phyloP scores from a whole-genome alignment of 176 grass and related monocot species.

The Metroxylon sagu region DNA sequence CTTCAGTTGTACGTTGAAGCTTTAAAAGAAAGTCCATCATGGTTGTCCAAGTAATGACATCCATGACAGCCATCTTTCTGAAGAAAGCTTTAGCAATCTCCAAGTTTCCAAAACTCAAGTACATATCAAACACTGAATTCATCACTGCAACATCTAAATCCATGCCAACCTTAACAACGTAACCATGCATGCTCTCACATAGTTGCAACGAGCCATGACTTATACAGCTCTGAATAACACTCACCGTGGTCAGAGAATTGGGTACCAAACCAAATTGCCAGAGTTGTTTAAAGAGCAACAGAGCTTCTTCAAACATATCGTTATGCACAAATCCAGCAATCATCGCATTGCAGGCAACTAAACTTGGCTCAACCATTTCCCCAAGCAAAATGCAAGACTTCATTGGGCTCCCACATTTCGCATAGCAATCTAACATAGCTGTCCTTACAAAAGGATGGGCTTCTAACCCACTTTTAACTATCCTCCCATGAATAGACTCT shows the following conservation, averaged over 20 bases:
- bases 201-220: conserved; percentile 33
- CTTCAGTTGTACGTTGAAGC: conserved; percentile 27
- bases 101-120: conserved; percentile 35
- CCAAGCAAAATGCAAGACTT: conserved; percentile 31
- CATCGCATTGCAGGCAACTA: conserved; percentile 63
- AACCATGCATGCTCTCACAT: conserved; percentile 48
- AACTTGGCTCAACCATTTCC: conserved; percentile 25
- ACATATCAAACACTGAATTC: conserved; percentile 62
- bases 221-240: conserved; percentile 31
- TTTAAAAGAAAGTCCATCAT: conserved; percentile 64
- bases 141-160: conserved; percentile 36
- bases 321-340: conserved; percentile 48
- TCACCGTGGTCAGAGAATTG: conserved; percentile 44
- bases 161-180: conserved; percentile 41
- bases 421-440: conserved; percentile 51
- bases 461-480: conserved; percentile 33
- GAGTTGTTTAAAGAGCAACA: conserved; percentile 40
- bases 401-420: conserved; percentile 34
- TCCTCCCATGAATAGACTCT: conserved; percentile 43
- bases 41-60: conserved; percentile 59
- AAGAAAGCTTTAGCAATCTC: conserved; percentile 39
- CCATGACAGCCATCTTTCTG: conserved; percentile 24
- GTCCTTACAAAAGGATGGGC: conserved; percentile 41
- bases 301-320: conserved; percentile 50
- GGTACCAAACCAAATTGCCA: conserved; percentile 22